Base-by-base conservation (phyloP, 192 early-diverging fungal species). In the Backusella luteola region DNA sequence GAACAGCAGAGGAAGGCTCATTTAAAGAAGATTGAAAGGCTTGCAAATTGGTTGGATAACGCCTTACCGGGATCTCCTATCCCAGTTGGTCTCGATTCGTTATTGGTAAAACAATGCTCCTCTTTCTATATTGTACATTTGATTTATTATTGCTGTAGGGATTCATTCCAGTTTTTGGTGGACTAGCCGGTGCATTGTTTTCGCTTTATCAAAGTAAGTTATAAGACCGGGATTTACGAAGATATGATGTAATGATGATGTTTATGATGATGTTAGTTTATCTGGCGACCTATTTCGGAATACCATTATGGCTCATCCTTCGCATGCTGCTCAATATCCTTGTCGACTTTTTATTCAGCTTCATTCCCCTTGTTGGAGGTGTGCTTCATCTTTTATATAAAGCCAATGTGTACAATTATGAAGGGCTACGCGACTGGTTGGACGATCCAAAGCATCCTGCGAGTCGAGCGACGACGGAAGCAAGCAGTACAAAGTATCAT, bases 91-190 rank as follows among this genome's bases (percentile, higher is more conserved):
- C 39, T 79, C 0, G 78, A 79, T 38, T 63, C 78, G 0, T 7
- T 79, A 36, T 34, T 75, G n/a, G 78, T 79, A 74, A 71, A 71
- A 69, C 7, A 38, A 32, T 3, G 32, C 32, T 0, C 2, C 32
- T 3, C 32, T 32, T 32, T 32, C 32, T 32, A 2, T 32, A 32
- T 32, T 32, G 32, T 0, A 3, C 32, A 32, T 32, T 32, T 32
- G 32, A 32, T 3, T 32, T 32, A 32, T 3, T 32, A 32, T 32
- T 32, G 32, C 0, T 32, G 32, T 67, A 77, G 76, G 71, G 76
- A 19, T 75, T 79, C 15, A 79, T 79, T 39, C 78, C 78, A 46
- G 32, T 79, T 1, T 32, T 79, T 23, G 78, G 78, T 38, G 78
- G 74, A 9, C 66, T 63, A 23, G 53, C 44, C 6, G 59, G 73